phyloP scores from a whole-genome alignment of 306 rosid genomes.

The Acacia crassicarpa region DNA sequence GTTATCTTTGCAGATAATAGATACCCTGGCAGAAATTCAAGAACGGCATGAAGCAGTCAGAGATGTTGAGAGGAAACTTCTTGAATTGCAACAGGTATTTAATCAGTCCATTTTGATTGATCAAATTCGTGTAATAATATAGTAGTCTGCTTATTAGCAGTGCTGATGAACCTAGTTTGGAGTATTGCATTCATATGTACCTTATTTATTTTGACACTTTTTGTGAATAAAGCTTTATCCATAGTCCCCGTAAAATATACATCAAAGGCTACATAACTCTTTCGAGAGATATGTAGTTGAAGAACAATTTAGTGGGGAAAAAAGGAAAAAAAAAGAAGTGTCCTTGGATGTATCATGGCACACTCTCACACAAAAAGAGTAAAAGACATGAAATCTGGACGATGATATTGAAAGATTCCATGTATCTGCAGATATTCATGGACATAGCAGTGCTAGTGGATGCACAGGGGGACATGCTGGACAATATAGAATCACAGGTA shows the following conservation, averaged over 20 bases:
- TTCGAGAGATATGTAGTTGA: too few relatives aligned
- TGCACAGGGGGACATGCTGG: conserved; percentile 92
- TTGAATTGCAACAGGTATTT: conserved; percentile 85
- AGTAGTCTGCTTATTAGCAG: neutral
- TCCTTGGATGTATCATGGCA: neutral
- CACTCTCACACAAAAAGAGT: neutral
- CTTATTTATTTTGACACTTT: neutral
- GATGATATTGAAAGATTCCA: neutral
- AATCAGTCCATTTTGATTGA: conserved; percentile 21
- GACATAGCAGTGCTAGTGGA: conserved; percentile 94
- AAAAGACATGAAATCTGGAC: neutral
- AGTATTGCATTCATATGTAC: neutral
- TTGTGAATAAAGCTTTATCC: neutral
- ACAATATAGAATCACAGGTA: conserved; percentile 90
- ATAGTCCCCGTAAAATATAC: too few relatives aligned
- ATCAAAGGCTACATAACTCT: too few relatives aligned
- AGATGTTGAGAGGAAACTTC: conserved; percentile 91
- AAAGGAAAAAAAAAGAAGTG: neutral
- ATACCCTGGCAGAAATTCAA: conserved; percentile 91
- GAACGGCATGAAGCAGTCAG: conserved; percentile 95
- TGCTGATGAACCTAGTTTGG: neutral
- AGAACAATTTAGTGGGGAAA: too few relatives aligned
- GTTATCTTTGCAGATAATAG: conserved; percentile 67
- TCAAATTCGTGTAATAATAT: neutral
- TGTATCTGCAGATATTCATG: conserved; percentile 73